Base-by-base conservation (phyloP, 169 alveolate species). In the Babesia bigemina region DNA sequence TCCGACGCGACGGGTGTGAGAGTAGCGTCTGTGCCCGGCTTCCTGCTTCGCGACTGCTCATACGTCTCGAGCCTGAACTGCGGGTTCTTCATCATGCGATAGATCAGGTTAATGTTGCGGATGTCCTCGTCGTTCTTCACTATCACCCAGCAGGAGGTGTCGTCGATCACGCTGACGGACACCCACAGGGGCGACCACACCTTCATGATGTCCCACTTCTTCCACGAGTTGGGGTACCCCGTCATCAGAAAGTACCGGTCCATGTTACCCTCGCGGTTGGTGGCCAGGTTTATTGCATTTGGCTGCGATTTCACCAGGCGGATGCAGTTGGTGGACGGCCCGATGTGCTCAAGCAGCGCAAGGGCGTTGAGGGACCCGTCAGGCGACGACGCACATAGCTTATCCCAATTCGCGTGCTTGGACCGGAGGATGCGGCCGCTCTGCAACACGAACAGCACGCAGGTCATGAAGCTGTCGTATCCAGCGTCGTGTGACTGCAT, bases 111-210 rank as follows among this genome's bases (percentile, higher is more conserved):
- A 52, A 93, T 86, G 67, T 86, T 92, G 50, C 79, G 77, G 19
- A 91, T 92, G 74, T 93, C 96, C 70, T 92, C 96, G 62, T 86
- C 94, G 75, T 91, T 88, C 79, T 87, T 90, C 33, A 92, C 95
- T 36, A 92, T 88, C 24, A 93, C 65, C 96, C 96, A 93, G 53
- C 95, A 93, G 21, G 95, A 86, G 47, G 86, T 83, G 57, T 78
- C 93, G 63, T 92, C 95, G 47, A 91, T 90, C 82, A 82, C 87
- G 60, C 88, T 81, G 47, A 93, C 77, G 45, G 92, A 71, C 28
- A 93, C 91, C 95, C 96, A 93, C 39, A 93, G 86, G 6, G 96
- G 96, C 2, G 96, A 93, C 94, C 93, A 82, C 29, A 93, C 90
- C 79, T 93, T 93, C 95, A 92, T 89, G 48, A 93, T 87, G 39